These are phyloP conservation scores for Pleurotus citrinopileatus DNA, from an alignment of 768 basidiomycete species.

Conservation along the genomic window DNA sequence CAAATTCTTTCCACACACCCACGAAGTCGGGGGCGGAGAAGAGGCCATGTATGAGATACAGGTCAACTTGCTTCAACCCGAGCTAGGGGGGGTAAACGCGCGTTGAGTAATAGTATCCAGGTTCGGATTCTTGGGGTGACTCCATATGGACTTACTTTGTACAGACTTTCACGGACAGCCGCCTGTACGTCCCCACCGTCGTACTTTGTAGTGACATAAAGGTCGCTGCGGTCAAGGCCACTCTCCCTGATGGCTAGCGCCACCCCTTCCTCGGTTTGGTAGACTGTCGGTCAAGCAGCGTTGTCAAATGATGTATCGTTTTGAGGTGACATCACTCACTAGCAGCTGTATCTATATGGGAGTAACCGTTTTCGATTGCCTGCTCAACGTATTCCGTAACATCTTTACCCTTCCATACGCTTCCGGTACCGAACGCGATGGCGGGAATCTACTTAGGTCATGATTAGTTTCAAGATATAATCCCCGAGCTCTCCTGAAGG, in stretches of 20 bases:
- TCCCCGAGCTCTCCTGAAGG: neutral
- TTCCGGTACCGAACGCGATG: constrained; percentile 64
- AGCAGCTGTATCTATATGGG: constrained; percentile 37
- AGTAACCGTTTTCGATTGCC: constrained; percentile 59
- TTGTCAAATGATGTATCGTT: too few relatives aligned
- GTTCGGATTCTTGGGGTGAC: neutral
- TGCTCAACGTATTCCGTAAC: constrained; percentile 52
- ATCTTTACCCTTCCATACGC: constrained; percentile 41
- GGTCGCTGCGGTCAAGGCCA: constrained; percentile 38
- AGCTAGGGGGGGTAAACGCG: constrained; percentile 46
- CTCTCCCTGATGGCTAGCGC: constrained; percentile 43
- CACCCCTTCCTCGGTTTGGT: constrained; percentile 31
- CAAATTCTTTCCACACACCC: constrained; percentile 31
- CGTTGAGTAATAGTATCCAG: constrained; percentile 1
- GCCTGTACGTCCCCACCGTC: constrained; percentile 33
- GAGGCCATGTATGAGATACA: constrained; percentile 53
- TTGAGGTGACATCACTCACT: too few relatives aligned
- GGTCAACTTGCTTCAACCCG: constrained; percentile 55
- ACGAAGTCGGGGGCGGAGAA: constrained; percentile 14
- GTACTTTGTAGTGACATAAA: constrained; percentile 61
- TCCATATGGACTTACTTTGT: constrained; percentile 36
- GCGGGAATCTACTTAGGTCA: constrained; percentile 37
- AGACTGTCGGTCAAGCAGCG: too few relatives aligned
- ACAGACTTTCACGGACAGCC: constrained; percentile 44
- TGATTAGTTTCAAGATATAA: neutral